phyloP scores from a whole-genome alignment of 345 rosid species.

The Trapa bicornis region DNA sequence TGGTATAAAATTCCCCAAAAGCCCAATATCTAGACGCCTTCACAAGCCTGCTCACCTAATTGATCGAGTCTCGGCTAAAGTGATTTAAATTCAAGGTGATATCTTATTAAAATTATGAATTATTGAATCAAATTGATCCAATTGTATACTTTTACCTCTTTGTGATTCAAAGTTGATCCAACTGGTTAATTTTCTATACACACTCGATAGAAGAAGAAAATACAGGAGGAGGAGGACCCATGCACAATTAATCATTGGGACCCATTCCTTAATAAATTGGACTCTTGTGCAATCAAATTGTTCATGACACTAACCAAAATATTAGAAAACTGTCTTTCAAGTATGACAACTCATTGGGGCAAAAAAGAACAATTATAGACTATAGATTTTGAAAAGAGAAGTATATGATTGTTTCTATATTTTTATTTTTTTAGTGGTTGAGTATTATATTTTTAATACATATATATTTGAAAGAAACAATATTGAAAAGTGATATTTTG shows the following conservation, averaged over 20 bases:
- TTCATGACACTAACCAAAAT: background rate
- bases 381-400: background rate
- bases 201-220: background rate
- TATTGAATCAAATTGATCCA: no score
- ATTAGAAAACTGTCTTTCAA: background rate
- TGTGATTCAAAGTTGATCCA: background rate
- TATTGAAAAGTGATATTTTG: no score
- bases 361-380: background rate
- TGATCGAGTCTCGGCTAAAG: no score
- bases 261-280: constrained; percentile 1
- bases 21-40: no score
- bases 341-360: background rate
- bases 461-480: no score
- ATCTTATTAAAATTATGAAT: no score
- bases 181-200: background rate
- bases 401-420: no score
- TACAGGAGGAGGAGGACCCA: constrained; percentile 13
- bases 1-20: no score
- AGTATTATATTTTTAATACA: no score
- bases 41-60: no score
- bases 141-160: background rate
- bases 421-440: no score
- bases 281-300: background rate
- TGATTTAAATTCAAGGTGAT: no score
- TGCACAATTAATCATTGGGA: constrained; percentile 37